Conservation (phyloP, 345 rosid genomes). For the Mallotus nudiflorus region DNA sequence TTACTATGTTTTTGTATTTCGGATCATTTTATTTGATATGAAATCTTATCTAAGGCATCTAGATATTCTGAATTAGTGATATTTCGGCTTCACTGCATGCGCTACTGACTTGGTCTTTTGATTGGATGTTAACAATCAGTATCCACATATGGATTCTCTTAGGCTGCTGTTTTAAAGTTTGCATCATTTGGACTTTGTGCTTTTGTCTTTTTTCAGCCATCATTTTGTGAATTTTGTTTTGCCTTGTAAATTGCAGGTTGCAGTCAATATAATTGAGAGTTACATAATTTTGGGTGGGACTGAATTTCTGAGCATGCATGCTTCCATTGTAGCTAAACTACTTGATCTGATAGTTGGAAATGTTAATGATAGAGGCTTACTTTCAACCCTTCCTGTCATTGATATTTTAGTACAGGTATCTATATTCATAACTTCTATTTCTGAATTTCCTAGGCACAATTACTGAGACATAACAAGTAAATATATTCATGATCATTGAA, state of each 20-base stretch:
- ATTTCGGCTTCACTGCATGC: background rate
- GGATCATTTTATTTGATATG: too few relatives aligned
- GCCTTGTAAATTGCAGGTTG: slow-evolving; percentile 55
- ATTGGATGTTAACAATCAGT: background rate
- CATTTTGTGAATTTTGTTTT: background rate
- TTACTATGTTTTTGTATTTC: background rate
- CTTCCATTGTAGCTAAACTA: slow-evolving; percentile 79
- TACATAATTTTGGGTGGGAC: slow-evolving; percentile 80
- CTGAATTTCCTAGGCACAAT: background rate
- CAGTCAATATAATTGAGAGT: slow-evolving; percentile 74
- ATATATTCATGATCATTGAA: background rate
- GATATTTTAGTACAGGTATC: slow-evolving; percentile 86
- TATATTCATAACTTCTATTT: background rate
- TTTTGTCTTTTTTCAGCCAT: background rate
- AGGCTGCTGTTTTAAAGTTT: background rate
- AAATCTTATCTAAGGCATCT: too few relatives aligned
- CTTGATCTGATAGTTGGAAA: slow-evolving; percentile 92
- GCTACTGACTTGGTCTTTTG: background rate
- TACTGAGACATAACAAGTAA: background rate
- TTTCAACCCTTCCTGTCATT: slow-evolving; percentile 77
- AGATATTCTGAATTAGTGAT: background rate
- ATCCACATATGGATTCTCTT: background rate
- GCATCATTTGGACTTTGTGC: background rate
- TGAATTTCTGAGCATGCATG: slow-evolving; percentile 75
- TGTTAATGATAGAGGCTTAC: slow-evolving; percentile 85